These are phyloP conservation scores for Pythium chondricola DNA, from an alignment of 352 stramenopile genomes.

Conservation along the genomic window DNA sequence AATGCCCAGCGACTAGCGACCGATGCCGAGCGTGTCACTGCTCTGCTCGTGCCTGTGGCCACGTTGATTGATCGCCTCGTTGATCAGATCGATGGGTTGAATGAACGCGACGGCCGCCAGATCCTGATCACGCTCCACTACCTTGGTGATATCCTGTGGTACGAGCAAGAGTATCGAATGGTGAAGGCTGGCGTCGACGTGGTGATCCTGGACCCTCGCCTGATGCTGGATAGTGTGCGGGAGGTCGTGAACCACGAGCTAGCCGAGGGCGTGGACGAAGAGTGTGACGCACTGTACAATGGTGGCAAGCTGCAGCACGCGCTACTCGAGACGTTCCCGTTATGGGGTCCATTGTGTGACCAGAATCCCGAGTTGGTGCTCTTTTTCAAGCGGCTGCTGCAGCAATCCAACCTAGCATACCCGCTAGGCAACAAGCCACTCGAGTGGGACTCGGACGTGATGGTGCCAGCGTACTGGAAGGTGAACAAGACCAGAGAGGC, in stretches of 20 bases:
- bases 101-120: neutral
- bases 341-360: neutral
- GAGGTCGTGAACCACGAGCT: neutral
- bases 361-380: constrained; percentile 3
- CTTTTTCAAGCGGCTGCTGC: constrained; percentile 6
- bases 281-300: neutral
- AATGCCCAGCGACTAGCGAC: too few relatives aligned
- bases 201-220: constrained; percentile 4
- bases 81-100: too few relatives aligned
- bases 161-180: neutral
- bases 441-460: neutral
- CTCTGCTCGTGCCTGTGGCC: too few relatives aligned
- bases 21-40: too few relatives aligned
- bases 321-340: neutral
- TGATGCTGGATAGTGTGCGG: constrained; percentile 15
- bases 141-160: constrained; percentile 6
- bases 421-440: neutral
- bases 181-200: neutral
- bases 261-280: neutral
- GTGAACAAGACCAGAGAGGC: neutral
- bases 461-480: neutral
- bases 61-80: too few relatives aligned
- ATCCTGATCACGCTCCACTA: neutral
- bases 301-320: neutral
- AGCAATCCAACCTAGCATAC: neutral